These are phyloP conservation scores for Verticillium zaregamsianum DNA, from an alignment of 2,329 filamentous ascomycete genomes.

Conservation along the genomic window DNA sequence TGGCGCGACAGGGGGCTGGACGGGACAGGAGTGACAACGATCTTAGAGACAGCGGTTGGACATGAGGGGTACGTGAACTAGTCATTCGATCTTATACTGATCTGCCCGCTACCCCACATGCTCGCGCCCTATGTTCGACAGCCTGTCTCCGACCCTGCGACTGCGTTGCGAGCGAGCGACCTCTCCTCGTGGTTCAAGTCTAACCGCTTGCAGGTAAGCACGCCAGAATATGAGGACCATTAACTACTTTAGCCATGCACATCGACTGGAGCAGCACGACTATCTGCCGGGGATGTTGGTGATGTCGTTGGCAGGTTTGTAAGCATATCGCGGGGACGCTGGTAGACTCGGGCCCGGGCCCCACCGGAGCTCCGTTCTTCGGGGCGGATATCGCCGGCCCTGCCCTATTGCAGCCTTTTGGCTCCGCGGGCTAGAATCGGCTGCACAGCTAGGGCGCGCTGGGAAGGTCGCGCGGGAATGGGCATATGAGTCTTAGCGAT, in stretches of 20 bases:
- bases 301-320: not conserved
- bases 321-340: not conserved
- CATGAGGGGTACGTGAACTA: not conserved
- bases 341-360: not conserved
- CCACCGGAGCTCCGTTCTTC: not conserved
- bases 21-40: not conserved
- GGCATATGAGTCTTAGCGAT: not conserved
- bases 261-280: not conserved
- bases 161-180: too few species aligned
- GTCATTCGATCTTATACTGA: not conserved
- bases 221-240: too few species aligned
- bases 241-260: too few species aligned
- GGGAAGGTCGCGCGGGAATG: not conserved
- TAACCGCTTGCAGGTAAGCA: too few species aligned
- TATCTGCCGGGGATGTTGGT: not conserved
- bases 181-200: too few species aligned
- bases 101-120: not conserved
- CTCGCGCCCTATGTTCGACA: not conserved
- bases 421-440: not conserved
- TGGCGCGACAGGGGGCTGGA: not conserved
- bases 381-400: not conserved
- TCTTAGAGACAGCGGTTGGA: not conserved
- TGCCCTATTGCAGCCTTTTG: not conserved
- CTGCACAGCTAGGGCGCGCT: not conserved
- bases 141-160: too few species aligned